Evolutionary conservation across 257 asterid species (phyloP), one percentile per base, ranked within the genome.

Genomic region (Solanum etuberosum): DNA sequence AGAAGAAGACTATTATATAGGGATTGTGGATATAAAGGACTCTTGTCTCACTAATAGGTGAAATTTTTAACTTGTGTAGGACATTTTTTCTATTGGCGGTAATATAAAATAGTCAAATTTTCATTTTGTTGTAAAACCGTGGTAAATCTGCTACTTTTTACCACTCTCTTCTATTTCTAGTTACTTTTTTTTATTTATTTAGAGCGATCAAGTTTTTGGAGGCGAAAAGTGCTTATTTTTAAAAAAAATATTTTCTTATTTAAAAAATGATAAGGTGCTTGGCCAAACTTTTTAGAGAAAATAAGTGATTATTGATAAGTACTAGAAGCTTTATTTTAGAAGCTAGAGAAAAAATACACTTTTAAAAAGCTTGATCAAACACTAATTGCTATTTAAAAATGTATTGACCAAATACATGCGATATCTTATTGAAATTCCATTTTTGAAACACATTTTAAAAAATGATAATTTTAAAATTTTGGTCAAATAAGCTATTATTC

Each of bases 21-120:
- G 74, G 88, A 51, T 72, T 71, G 88, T 70, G 67, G 68, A 71
- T 23, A 72, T 42, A n/a, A 71, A 73, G 88, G 88, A 86, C 71
- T 71, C 87, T 85, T n/a, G 31, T 35, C 67, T 80, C 27, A 80
- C 85, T 46, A 16, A 40, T 23, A 23, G 16, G 29, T 46, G 25
- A 9, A 16, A 29, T 76, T 6, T 76, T 76, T 14, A 76, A 76
- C 21, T n/a, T 76, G 6, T 6, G 59, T 76, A 76, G 71, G 73
- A 7, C 6, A 23, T 11, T 61, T 84, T 35, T 84, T n/a, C 35
- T 63, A 59, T 84, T 84, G 78, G 86, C 78, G 29, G 61, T 63
- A 63, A 4, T 11, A 35, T 13, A 7, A 83, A 83, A n/a, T 59
- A 9, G 35, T 57, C 71, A 83, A 59, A 59, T 11, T 51, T 51